Evolutionary conservation across 371 early-diverging fungal species (phyloP), one percentile per base, ranked within the genome.

Genomic region (Thermomucor indicae-seudaticae): DNA sequence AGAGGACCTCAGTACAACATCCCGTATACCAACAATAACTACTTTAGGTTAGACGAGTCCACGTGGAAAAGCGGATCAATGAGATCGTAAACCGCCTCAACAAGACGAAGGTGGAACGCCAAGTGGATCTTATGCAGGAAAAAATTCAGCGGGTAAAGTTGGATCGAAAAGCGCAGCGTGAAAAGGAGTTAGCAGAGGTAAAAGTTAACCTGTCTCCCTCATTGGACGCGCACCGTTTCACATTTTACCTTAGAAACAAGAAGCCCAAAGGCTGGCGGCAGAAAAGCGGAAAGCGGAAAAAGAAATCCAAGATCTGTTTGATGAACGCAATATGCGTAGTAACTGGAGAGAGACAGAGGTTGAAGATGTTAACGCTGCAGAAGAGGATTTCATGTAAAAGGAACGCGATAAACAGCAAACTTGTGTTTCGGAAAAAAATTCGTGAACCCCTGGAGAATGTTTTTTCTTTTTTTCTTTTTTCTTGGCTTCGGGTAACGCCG

Each of bases 21-120:
- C 40, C 19, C 5, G 5, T 72, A 57, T 14, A 81, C 43, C 70
- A 72, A 6, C 83, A 88, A 49, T 78, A 88, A 11, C 86, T 53
- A 77, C 32, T 88, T 85, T 56, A 70, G 68, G 84, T 92, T 20
- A 89, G 89, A 60, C 84, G 90, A 22, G 83, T 95, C 7, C 72
- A 83, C 65, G 88, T 96, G 0, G 80, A 84, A 25, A 80, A 79
- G 55, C 77, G 93, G 17, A 65, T 72, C 37, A 97, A 96, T 67
- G 87, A 79, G 23, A 86, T 94, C 17, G 80, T 96, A 43, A 96
- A 95, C 60, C 75, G 97, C 32, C 69, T 97, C 37, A 95, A 95
- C 75, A 96, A 95, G 72, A 95, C 98, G 2, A 90, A 88, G 50
- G 65, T 67, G 0, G 95, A 92, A 37, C 59, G 69, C 23, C 63